A percentile compares a stretch with the other conserved stretches of the same genome.
Conservation (phyloP, 306 rosid species). For the Quercus variabilis region DNA sequence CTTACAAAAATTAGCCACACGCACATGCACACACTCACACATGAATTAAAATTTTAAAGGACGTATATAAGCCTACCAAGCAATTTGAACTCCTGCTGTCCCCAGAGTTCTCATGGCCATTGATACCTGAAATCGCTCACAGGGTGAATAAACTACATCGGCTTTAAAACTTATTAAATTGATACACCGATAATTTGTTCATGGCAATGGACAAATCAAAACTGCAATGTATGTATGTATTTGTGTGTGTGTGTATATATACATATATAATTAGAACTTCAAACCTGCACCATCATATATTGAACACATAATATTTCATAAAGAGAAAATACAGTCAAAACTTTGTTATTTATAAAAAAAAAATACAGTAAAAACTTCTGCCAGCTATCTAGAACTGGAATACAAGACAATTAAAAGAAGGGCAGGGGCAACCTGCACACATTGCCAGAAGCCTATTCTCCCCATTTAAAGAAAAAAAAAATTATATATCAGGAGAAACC, state of each 20-base stretch:
- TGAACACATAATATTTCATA: neutral
- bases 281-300: neutral
- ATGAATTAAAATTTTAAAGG: neutral
- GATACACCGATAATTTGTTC: neutral
- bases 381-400: neutral
- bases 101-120: constrained; percentile 84
- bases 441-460: too few species aligned
- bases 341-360: neutral
- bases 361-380: neutral
- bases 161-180: too few species aligned
- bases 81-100: constrained; percentile 66
- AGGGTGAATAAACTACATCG: neutral
- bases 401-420: neutral
- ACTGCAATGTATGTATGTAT: neutral
- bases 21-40: neutral
- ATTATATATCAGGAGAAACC: too few species aligned
- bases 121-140: constrained; percentile 54
- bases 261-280: neutral
- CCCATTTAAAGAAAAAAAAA: too few species aligned
- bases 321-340: neutral
- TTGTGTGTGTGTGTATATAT: too few species aligned
- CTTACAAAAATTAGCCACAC: neutral
- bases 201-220: neutral
- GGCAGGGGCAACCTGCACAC: too few species aligned
- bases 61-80: constrained; percentile 45